Conservation (phyloP, 2,329 filamentous ascomycete genomes). For the Nemania bipapillata region DNA sequence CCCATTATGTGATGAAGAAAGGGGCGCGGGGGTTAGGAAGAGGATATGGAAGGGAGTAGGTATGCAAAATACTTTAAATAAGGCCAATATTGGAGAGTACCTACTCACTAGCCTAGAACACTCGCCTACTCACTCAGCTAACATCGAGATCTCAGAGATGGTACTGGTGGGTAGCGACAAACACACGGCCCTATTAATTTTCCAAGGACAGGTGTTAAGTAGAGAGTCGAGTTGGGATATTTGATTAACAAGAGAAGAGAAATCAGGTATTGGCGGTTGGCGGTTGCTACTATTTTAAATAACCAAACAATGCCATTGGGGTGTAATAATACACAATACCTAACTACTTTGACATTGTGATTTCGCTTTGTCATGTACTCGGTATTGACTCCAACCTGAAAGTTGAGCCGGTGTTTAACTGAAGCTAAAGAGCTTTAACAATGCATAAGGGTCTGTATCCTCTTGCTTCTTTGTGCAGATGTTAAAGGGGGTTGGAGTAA, state of each 20-base stretch:
- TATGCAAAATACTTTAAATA: neutral
- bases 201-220: neutral
- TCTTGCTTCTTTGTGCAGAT: neutral
- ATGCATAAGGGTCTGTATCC: neutral
- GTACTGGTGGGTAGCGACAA: neutral
- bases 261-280: neutral
- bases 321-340: neutral
- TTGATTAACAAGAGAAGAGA: neutral
- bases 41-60: neutral
- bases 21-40: no score
- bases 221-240: neutral
- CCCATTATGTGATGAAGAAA: constrained; percentile 19
- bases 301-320: neutral
- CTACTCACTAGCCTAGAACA: neutral
- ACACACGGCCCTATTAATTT: neutral
- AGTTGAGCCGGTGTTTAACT: neutral
- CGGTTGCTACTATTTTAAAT: neutral
- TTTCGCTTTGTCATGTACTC: neutral
- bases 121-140: neutral
- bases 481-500: neutral
- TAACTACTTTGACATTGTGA: constrained; percentile 6
- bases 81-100: neutral
- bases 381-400: neutral
- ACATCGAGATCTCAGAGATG: neutral
- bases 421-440: neutral